A percentile compares a stretch with the other conserved stretches of the same genome.
Conservation (phyloP, 1,284 basidiomycete genomes). For the Trichosporon coremiiforme region DNA sequence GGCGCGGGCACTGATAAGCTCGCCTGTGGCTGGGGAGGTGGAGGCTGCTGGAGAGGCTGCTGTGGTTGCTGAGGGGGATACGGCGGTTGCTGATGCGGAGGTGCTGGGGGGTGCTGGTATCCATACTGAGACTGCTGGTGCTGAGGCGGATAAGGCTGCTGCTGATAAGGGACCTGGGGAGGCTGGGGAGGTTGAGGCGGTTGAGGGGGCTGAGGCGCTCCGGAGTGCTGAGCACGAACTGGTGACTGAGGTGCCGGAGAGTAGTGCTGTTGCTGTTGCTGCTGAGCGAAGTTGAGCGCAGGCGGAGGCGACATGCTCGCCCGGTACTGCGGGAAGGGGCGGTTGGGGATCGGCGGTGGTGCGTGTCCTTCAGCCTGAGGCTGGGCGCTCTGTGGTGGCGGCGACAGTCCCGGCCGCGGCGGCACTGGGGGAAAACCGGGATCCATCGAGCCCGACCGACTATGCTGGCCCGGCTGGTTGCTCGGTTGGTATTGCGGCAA, state of each 20-base stretch:
- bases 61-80: constrained; percentile 24
- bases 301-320: constrained; percentile 14
- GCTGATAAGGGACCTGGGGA: constrained; percentile 22
- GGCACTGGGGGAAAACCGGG: constrained; percentile 2
- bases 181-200: constrained; percentile 33
- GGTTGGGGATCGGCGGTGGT: not conserved
- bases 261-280: constrained; percentile 18
- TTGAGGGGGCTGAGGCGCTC: constrained; percentile 23
- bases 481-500: constrained; percentile 11
- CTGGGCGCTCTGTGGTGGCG: not conserved
- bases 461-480: no score
- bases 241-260: constrained; percentile 18
- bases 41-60: constrained; percentile 30
- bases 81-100: constrained; percentile 25
- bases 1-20: constrained; percentile 38
- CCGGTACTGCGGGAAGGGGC: constrained; percentile 2
- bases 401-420: constrained; percentile 17
- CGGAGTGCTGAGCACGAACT: constrained; percentile 21
- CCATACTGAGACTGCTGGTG: constrained; percentile 26
- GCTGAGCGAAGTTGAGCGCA: not conserved
- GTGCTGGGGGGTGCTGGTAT: constrained; percentile 25
- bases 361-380: not conserved
- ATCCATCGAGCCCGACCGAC: constrained; percentile 5
- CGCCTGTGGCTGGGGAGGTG: constrained; percentile 33
- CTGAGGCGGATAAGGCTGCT: constrained; percentile 29